Conservation (phyloP, 1,139 yeast species). For the Pneumocystis carinii region DNA sequence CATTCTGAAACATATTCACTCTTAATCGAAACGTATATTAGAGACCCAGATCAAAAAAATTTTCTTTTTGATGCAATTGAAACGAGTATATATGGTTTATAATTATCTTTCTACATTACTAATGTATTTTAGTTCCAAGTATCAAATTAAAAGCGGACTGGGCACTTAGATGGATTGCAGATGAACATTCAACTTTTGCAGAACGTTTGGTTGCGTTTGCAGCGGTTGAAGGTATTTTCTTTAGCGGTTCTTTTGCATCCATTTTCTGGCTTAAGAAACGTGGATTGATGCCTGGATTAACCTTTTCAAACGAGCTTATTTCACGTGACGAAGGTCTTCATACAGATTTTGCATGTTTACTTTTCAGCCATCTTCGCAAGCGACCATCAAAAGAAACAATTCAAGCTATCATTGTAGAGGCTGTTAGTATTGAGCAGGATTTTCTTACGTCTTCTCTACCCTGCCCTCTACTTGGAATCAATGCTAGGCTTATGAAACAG, state of each 20-base stretch:
- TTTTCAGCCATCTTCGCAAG: constrained; percentile 81
- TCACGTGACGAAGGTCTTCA: constrained; percentile 98
- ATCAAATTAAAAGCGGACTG: constrained; percentile 94
- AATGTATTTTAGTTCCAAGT: constrained; percentile 40
- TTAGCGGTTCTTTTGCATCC: constrained; percentile 94
- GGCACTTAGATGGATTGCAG: constrained; percentile 93
- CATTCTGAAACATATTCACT: constrained; percentile 95
- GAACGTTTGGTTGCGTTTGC: constrained; percentile 97
- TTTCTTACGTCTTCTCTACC: constrained; percentile 91
- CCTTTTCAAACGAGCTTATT: constrained; percentile 90
- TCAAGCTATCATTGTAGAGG: constrained; percentile 79
- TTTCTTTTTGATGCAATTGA: constrained; percentile 87
- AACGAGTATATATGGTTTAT: constrained; percentile 27
- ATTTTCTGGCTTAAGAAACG: constrained; percentile 94
- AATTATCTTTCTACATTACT: background rate
- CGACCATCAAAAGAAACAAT: constrained; percentile 71
- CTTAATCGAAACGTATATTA: constrained; percentile 83
- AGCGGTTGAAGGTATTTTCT: constrained; percentile 97
- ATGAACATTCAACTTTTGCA: constrained; percentile 71
- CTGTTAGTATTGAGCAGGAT: constrained; percentile 86
- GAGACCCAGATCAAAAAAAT: constrained; percentile 84
- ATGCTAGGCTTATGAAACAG: constrained; percentile 81
- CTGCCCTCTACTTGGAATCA: constrained; percentile 83
- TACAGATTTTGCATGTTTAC: constrained; percentile 92
- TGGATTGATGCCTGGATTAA: constrained; percentile 96